Percentiles rank a stretch among this genome's conserved stretches.
phyloP scores from a whole-genome alignment of 352 stramenopile genomes.

The Blastocystis sp. region DNA sequence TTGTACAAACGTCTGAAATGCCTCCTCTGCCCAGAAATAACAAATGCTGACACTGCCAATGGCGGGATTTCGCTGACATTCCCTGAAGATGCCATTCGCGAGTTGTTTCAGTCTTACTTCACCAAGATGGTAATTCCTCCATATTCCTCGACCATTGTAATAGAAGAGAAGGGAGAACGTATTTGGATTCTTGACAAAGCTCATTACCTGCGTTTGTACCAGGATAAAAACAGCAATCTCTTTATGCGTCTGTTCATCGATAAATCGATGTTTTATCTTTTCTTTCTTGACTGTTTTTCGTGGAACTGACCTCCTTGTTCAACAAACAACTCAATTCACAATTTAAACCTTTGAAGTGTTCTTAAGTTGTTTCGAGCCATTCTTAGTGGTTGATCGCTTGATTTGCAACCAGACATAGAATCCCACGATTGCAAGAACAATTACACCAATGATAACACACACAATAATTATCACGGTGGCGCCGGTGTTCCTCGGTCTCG shows the following conservation, averaged over 20 bases:
- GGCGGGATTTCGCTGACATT: background rate
- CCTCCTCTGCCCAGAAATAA: background rate
- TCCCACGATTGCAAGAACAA: slow-evolving; percentile 11
- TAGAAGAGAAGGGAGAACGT: background rate
- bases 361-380: background rate
- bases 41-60: background rate
- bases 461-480: slow-evolving; percentile 18
- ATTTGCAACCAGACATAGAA: slow-evolving; percentile 55
- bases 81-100: background rate
- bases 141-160: background rate
- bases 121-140: background rate
- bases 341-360: slow-evolving; percentile 54
- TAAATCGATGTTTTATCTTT: slow-evolving; percentile 55
- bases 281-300: background rate
- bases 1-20: background rate
- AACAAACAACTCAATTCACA: slow-evolving; percentile 18
- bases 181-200: slow-evolving; percentile 48
- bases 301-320: background rate
- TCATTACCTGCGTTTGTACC: background rate
- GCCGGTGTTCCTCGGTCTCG: slow-evolving; percentile 13
- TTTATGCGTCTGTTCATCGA: slow-evolving; percentile 52
- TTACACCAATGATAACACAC: background rate
- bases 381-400: slow-evolving; percentile 4
- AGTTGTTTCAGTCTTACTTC: background rate
- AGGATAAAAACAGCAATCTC: background rate